A percentile compares a stretch with the other conserved stretches of the same genome.
Evolutionary conservation across 1,139 yeast species (phyloP).

Genomic region (Arxiozyma heterogenica): DNA sequence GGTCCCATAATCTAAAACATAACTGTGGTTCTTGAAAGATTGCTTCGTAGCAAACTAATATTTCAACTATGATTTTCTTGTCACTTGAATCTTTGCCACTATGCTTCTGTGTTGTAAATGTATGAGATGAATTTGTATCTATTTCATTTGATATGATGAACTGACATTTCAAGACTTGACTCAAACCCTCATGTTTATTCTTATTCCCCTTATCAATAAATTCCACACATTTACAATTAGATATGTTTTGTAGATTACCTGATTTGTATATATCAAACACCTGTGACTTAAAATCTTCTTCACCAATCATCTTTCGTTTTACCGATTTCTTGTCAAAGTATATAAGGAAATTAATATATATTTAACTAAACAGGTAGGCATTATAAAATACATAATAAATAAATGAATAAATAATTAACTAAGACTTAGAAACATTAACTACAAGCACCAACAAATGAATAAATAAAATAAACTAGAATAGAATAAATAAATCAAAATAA

Average conservation of each 20-base stretch:
- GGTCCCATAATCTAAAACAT: neutral
- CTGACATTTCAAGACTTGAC: neutral
- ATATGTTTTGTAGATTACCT: neutral
- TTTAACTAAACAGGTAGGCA: neutral
- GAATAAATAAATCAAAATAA: neutral
- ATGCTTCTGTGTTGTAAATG: too few relatives aligned
- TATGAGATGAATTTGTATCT: neutral
- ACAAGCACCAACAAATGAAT: neutral
- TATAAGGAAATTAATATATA: neutral
- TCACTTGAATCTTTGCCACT: too few relatives aligned
- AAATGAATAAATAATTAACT: constrained; percentile 1
- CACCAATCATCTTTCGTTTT: neutral
- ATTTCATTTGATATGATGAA: neutral
- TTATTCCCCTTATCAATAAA: neutral
- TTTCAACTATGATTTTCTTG: neutral
- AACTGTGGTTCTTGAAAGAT: constrained; percentile 1
- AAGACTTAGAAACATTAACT: neutral
- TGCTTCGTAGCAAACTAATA: constrained; percentile 1
- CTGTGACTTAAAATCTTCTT: constrained; percentile 1
- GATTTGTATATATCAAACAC: neutral
- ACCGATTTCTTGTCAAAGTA: too few relatives aligned
- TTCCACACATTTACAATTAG: neutral
- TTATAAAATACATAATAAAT: too few relatives aligned
- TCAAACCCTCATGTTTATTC: too few relatives aligned
- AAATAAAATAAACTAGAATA: neutral